phyloP scores from a whole-genome alignment of 441 rosid genomes.

The Erodium texanum region DNA sequence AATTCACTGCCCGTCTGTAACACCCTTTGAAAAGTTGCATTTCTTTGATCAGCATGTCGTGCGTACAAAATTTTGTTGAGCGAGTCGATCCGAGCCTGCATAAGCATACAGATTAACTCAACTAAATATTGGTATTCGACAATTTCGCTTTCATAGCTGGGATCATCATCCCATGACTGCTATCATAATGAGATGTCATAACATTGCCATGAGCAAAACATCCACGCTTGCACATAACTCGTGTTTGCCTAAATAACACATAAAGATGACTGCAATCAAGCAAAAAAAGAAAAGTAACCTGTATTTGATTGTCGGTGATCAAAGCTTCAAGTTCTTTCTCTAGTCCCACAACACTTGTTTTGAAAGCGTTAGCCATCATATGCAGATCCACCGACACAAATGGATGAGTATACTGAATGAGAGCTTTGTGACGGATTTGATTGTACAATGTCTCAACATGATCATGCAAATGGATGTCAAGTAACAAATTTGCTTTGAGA shows the following conservation, averaged over 20 bases:
- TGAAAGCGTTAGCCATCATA: conserved; percentile 97
- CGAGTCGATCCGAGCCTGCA: conserved; percentile 95
- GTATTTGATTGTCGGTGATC: conserved; percentile 91
- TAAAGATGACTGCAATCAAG: not conserved
- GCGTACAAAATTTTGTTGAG: conserved; percentile 95
- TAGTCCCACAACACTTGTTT: conserved; percentile 67
- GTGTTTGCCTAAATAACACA: not conserved
- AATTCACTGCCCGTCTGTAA: conserved; percentile 88
- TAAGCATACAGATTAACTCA: conserved; percentile 7
- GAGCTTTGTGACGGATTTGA: conserved; percentile 87
- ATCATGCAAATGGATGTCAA: conserved; percentile 88
- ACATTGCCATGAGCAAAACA: not conserved
- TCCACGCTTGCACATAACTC: not conserved
- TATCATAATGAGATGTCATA: not conserved
- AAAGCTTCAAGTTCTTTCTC: conserved; percentile 83
- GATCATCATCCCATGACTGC: too few relatives aligned
- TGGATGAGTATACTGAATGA: conserved; percentile 95
- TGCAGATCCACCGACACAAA: conserved; percentile 88
- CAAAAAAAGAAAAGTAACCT: conserved; percentile 29
- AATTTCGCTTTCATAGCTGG: too few relatives aligned
- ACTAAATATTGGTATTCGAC: not conserved
- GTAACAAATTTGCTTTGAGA: conserved; percentile 68
- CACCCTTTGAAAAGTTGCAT: conserved; percentile 89
- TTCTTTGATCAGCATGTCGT: conserved; percentile 94
- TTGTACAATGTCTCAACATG: conserved; percentile 77